phyloP scores from a whole-genome alignment of 805 yeast species.

The Yarrowia divulgata region DNA sequence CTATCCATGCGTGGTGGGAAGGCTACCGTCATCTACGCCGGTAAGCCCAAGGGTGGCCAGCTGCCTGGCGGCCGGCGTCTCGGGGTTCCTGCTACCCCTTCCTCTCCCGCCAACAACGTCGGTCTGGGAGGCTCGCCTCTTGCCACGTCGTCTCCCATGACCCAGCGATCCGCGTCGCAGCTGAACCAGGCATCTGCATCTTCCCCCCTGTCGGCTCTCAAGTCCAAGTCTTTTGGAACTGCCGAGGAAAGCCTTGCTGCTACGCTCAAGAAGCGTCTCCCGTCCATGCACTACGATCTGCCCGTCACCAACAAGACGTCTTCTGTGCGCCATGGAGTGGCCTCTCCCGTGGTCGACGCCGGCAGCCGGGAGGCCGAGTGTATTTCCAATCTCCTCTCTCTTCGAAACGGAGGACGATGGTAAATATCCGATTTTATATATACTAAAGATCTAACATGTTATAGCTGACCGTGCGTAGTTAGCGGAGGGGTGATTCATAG shows the following conservation, averaged over 20 bases:
- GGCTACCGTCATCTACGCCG: slow-evolving; percentile 34
- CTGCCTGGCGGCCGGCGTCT: slow-evolving; percentile 6
- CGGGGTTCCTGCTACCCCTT: slow-evolving; percentile 9
- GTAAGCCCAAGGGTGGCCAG: slow-evolving; percentile 13
- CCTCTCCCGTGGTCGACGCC: slow-evolving; percentile 14
- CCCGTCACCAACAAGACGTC: slow-evolving; percentile 34
- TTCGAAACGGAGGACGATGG: slow-evolving; percentile 48
- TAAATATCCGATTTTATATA: slow-evolving; percentile 5
- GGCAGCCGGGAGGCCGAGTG: slow-evolving; percentile 48
- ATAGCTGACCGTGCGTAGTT: no score
- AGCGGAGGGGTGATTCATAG: no score
- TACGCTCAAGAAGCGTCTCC: slow-evolving; percentile 27
- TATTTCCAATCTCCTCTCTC: slow-evolving; percentile 49
- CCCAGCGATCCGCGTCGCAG: slow-evolving; percentile 34
- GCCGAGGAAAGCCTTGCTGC: slow-evolving; percentile 35
- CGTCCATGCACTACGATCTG: slow-evolving; percentile 27
- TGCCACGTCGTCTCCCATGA: slow-evolving; percentile 37
- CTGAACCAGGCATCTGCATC: slow-evolving; percentile 28
- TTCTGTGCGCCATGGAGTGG: slow-evolving; percentile 1
- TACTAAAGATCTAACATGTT: slow-evolving; percentile 7
- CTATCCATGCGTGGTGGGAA: slow-evolving; percentile 35
- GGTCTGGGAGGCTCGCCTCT: slow-evolving; percentile 35
- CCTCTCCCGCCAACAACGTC: not conserved
- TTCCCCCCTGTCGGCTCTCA: slow-evolving; percentile 27
- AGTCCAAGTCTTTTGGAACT: slow-evolving; percentile 32